Evolutionary conservation across 2,329 filamentous ascomycete genomes (phyloP), one percentile per base, ranked within the genome.

Genomic region (Pyrenochaeta sp.): DNA sequence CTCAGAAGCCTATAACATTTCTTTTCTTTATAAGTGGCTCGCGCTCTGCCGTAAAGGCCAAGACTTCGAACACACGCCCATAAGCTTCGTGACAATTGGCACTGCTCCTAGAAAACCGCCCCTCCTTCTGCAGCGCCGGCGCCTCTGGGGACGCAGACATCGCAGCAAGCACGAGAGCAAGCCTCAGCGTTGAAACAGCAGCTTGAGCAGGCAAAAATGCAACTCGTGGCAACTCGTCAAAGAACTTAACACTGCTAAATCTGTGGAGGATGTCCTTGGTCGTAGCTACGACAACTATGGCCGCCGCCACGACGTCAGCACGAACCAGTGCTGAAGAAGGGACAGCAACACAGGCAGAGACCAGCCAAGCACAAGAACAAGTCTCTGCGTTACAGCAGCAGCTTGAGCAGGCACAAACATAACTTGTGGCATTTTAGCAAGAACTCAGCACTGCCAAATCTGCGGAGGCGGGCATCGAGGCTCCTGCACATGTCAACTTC

Each of bases 391-490:
- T 90, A 2, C 53, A 62, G 26, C 50, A 55, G 20, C 45, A 71
- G 23, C 17, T 69, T n/a, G 49, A 58, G 14, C 40, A 62, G 28
- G 17, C 47, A 6, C 48, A 51, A 29, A 15, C 32, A 9, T 50
- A 69, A 28, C 55, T 71, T 20, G 42, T 31, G 2, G 39, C 48
- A 8, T 37, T 56, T 3, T 61, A 63, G 35, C 50, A 63, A 43
- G 55, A 84, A 49, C 76, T 96, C 9, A 78, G 85, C 37, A 73
- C 76, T 7, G 81, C 81, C 1, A 80, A 84, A 41, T 74, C 80
- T 5, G 84, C 90, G 58, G 78, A 88, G 30, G 87, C 90, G 41
- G 77, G 82, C 48, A 81, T 83, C 7, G 68, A 82, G 22, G 74
- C 77, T 18, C 72, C 73, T 30, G 67, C 72, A 5, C 58, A 64